Conservation (phyloP, 2,329 filamentous ascomycete genomes). For the Colletotrichum sp. region DNA sequence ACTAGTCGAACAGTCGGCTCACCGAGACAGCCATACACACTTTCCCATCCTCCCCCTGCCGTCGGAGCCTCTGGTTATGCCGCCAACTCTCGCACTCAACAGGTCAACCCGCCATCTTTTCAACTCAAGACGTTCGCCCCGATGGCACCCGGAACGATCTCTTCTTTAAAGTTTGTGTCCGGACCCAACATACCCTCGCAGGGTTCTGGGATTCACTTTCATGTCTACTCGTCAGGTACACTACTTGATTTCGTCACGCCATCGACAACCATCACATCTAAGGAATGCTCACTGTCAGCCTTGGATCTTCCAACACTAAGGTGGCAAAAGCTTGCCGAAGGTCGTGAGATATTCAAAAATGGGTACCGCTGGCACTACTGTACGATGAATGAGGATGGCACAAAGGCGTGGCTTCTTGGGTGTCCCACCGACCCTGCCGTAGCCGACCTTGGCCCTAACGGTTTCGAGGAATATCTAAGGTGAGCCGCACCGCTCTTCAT, state of each 20-base stretch:
- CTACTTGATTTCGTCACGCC: constrained; percentile 95
- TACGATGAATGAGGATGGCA: constrained; percentile 92
- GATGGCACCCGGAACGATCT: constrained; percentile 86
- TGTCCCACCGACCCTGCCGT: constrained; percentile 76
- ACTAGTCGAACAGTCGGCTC: constrained; percentile 50
- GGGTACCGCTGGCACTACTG: constrained; percentile 99
- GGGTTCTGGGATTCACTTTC: constrained; percentile 91
- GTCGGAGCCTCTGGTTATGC: constrained; percentile 68
- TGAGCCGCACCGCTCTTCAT: constrained; percentile 20
- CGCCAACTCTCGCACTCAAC: constrained; percentile 69
- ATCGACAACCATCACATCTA: constrained; percentile 81
- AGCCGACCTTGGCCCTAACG: constrained; percentile 69
- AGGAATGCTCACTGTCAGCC: constrained; percentile 89
- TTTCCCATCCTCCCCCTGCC: constrained; percentile 48
- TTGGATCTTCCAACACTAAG: constrained; percentile 85
- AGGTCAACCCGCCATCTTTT: constrained; percentile 69
- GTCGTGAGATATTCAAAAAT: constrained; percentile 87
- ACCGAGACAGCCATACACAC: constrained; percentile 56
- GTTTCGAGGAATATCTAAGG: constrained; percentile 86
- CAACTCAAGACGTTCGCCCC: constrained; percentile 77
- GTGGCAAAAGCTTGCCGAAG: constrained; percentile 95
- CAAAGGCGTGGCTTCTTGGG: constrained; percentile 95
- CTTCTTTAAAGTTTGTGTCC: constrained; percentile 86
- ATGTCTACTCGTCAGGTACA: constrained; percentile 91
- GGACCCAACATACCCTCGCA: constrained; percentile 87